A percentile compares a stretch with the other conserved stretches of the same genome.
phyloP scores from a whole-genome alignment of 1,284 basidiomycete genomes.

The Puccinia coronata region DNA sequence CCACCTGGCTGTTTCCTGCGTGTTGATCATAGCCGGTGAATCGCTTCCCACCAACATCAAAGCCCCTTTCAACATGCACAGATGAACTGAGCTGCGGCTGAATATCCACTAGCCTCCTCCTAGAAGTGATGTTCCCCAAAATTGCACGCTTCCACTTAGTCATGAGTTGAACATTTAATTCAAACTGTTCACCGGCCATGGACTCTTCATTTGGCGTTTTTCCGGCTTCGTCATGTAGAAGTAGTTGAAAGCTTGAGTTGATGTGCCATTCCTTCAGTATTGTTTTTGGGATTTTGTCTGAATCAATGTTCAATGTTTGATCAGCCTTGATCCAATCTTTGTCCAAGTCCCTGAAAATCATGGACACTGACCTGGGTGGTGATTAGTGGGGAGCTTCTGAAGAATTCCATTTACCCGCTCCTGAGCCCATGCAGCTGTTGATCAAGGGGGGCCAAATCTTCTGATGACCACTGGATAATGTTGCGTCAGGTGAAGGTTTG shows the following conservation, averaged over 20 bases:
- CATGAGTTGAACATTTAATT: neutral
- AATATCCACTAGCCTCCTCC: neutral
- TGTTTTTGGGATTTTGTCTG: slow-evolving; percentile 2
- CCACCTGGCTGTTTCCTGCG: no score
- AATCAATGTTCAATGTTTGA: neutral
- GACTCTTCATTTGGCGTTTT: neutral
- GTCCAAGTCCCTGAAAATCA: no score
- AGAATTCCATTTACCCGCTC: no score
- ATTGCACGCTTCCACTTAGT: neutral
- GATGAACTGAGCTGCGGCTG: neutral
- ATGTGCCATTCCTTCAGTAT: slow-evolving; percentile 4
- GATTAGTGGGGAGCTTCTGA: slow-evolving; percentile 12
- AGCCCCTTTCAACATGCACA: neutral
- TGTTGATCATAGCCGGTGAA: neutral
- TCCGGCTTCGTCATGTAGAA: neutral
- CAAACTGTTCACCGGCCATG: neutral
- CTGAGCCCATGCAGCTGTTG: no score
- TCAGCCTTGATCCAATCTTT: neutral
- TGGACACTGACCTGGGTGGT: neutral
- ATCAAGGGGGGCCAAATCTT: no score
- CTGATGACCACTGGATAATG: no score
- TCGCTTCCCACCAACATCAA: neutral
- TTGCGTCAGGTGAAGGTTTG: no score
- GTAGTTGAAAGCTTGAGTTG: neutral
- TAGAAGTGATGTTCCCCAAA: neutral